Base-by-base conservation (phyloP, 176 grass and related monocot genomes). In the Eragrostis curvula region DNA sequence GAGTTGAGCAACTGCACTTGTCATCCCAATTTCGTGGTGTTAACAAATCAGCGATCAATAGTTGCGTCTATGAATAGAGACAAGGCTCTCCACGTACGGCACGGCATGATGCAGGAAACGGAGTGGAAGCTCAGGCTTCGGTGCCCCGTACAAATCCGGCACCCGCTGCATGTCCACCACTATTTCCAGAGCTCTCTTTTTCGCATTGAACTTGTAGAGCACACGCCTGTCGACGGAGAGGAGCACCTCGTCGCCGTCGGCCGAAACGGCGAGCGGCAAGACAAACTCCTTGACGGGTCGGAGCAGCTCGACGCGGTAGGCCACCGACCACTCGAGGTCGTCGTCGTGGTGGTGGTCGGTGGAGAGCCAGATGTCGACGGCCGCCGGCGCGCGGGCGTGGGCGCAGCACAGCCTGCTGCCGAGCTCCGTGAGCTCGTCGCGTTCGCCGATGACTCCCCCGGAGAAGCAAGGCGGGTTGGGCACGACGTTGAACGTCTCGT, bases 1-100 rank as follows among this genome's bases (percentile, higher is more conserved):
- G 4, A 36, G 32, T 36, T 36, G 4, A 4, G 32, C 32, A 36
- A 36, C 32, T 36, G 32, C 32, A 36, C 32, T 36, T 36, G 3
- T 36, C 32, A 36, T 36, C 32, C 32, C 32, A 36, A 36, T 36
- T 36, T 36, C 4, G 32, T 4, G 32, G 32, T 2, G 32, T 36
- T 4, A 2, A 36, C 32, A 36, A 36, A 36, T 36, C 32, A 36
- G 32, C 32, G 32, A 36, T 36, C 32, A 36, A 36, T 36, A 36
- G 4, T 36, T 36, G 32, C 32, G 32, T 36, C 32, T 36, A 36
- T 36, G 3, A 64, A 79, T 51, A 1, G 76, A 66, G 20, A 79
- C 5, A 6, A 79, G 62, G 65, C 77, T 79, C 64, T 79, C 77
- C 7, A 40, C 39, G 63, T 79, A 79, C 16, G 77, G 63, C 21